A percentile compares a stretch with the other conserved stretches of the same genome.
These are phyloP conservation scores for Radiomyces spectabilis DNA, from an alignment of 192 early-diverging fungal genomes.

Conservation along the genomic window DNA sequence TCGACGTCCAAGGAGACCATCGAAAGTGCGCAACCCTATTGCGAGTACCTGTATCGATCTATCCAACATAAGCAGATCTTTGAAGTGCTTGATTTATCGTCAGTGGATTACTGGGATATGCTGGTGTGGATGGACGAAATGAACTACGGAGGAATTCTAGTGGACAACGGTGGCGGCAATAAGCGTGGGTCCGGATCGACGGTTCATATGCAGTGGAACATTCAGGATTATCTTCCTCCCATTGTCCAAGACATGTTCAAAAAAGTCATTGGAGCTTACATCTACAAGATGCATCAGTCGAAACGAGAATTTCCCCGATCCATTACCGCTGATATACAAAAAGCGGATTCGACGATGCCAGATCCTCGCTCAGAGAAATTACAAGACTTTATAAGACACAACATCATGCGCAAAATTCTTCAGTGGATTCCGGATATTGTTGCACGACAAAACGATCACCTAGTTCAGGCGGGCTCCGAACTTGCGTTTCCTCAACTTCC, in stretches of 20 bases:
- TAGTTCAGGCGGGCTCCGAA: background rate
- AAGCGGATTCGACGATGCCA: slow-evolving; percentile 16
- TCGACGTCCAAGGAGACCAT: slow-evolving; percentile 72
- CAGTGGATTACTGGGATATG: slow-evolving; percentile 70
- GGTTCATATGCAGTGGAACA: slow-evolving; percentile 83
- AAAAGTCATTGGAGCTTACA: slow-evolving; percentile 63
- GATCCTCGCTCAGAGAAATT: slow-evolving; percentile 24
- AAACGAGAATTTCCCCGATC: slow-evolving; percentile 27
- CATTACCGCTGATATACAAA: slow-evolving; percentile 2
- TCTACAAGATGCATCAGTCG: slow-evolving; percentile 50
- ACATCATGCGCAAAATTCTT: slow-evolving; percentile 60
- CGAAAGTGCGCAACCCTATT: slow-evolving; percentile 64
- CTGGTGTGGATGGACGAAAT: slow-evolving; percentile 88
- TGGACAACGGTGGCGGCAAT: background rate
- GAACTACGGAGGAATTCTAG: slow-evolving; percentile 74
- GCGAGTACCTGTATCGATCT: slow-evolving; percentile 62
- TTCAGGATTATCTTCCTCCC: slow-evolving; percentile 79
- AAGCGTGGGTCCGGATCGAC: slow-evolving; percentile 3
- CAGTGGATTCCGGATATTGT: slow-evolving; percentile 53
- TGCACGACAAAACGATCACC: slow-evolving; percentile 15
- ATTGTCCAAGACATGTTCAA: slow-evolving; percentile 66
- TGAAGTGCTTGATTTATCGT: slow-evolving; percentile 60
- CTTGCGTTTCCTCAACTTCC: slow-evolving; percentile 38
- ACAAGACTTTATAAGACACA: slow-evolving; percentile 43
- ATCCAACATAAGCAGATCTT: slow-evolving; percentile 70